Conservation (phyloP, 306 rosid species). For the Oemleria cerasiformis region DNA sequence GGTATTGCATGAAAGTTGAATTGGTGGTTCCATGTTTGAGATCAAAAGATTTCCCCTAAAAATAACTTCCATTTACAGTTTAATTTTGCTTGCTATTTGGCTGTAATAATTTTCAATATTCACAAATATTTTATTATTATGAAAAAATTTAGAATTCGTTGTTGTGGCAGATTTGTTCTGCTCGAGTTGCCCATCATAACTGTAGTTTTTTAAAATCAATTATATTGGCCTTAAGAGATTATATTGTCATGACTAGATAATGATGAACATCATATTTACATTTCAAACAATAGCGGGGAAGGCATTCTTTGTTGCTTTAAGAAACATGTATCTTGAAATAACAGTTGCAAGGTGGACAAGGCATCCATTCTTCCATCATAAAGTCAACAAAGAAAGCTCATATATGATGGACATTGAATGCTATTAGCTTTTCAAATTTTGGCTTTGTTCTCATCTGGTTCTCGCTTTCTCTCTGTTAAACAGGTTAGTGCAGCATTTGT, state of each 20-base stretch:
- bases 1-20: constrained; percentile 3
- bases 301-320: background rate
- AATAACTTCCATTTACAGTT: background rate
- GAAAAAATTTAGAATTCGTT: background rate
- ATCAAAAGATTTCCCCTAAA: background rate
- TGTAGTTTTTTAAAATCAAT: background rate
- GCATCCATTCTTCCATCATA: background rate
- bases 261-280: background rate
- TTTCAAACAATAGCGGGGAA: background rate
- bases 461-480: constrained; percentile 24
- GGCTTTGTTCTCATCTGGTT: constrained; percentile 10
- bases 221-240: background rate
- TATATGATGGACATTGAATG: constrained; percentile 6
- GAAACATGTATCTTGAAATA: background rate
- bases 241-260: background rate
- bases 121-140: too few relatives aligned
- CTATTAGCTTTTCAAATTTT: constrained; percentile 9
- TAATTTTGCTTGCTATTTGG: background rate
- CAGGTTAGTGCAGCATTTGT: constrained; percentile 97
- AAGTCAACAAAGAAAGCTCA: background rate
- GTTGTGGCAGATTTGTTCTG: background rate
- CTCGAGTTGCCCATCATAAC: background rate
- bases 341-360: background rate
- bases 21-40: background rate
- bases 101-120: too few relatives aligned